Conservation (phyloP, 2,329 filamentous ascomycete genomes). For the Magnaporthales sp. region DNA sequence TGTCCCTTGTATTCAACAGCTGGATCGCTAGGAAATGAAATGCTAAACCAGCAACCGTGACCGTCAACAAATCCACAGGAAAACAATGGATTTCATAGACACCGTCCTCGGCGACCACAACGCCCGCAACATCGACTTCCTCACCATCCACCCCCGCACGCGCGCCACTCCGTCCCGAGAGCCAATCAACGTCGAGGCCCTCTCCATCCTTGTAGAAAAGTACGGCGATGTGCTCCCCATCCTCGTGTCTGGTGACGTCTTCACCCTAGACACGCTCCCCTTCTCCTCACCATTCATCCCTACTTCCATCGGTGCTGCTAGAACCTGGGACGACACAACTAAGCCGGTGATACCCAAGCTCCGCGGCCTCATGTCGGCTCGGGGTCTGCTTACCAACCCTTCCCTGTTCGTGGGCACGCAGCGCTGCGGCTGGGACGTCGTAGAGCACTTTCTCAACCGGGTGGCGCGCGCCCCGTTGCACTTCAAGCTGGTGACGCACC, state of each 20-base stretch:
- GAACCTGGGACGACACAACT: conserved; percentile 13
- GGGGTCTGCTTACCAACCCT: conserved; percentile 59
- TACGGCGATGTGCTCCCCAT: conserved; percentile 49
- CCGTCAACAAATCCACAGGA: conserved; percentile 19
- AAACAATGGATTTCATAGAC: conserved; percentile 53
- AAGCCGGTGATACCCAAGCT: conserved; percentile 33
- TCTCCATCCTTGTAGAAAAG: conserved; percentile 44
- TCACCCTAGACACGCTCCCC: conserved; percentile 43
- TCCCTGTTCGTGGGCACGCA: conserved; percentile 51
- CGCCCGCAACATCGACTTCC: conserved; percentile 51
- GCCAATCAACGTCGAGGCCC: conserved; percentile 53
- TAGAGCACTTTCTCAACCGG: conserved; percentile 54
- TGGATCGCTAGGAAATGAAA: not conserved
- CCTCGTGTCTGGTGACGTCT: conserved; percentile 62
- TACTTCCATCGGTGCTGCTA: conserved; percentile 2
- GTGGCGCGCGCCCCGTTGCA: conserved; percentile 50
- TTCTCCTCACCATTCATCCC: conserved; percentile 26
- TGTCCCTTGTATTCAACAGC: not conserved
- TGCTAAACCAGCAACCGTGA: not conserved
- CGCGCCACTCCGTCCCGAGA: conserved; percentile 50
- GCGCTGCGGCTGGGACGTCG: conserved; percentile 51
- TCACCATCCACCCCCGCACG: conserved; percentile 63
- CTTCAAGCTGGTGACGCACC: conserved; percentile 55
- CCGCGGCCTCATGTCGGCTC: conserved; percentile 60
- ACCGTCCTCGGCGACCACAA: conserved; percentile 47